Percentiles rank a stretch among this genome's conserved stretches.
Conservation (phyloP, 2,329 filamentous ascomycete genomes). For the Chaetomium sp. region DNA sequence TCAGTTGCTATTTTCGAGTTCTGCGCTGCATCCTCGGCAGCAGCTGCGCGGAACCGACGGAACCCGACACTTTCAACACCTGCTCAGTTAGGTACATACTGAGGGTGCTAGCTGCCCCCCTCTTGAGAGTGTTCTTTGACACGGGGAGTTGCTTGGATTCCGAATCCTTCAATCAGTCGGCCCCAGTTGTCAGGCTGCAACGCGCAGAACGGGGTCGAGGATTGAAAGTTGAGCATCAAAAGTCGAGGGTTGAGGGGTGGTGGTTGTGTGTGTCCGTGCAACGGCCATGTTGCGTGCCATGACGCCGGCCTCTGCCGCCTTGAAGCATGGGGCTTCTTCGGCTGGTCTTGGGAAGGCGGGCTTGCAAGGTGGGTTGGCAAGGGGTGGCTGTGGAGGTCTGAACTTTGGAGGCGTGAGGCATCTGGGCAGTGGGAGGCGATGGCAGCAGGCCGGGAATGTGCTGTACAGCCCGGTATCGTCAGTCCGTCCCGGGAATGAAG, state of each 20-base stretch:
- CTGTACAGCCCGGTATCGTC: not conserved
- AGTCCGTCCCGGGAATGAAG: not conserved
- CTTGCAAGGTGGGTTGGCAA: not conserved
- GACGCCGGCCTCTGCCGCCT: not conserved
- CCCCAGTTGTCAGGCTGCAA: not conserved
- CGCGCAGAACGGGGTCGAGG: not conserved
- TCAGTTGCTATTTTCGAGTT: not conserved
- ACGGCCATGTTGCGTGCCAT: not conserved
- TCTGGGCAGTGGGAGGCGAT: not conserved
- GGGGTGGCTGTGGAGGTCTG: not conserved
- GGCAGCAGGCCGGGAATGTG: slow-evolving; percentile 3
- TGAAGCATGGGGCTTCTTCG: slow-evolving; percentile 1
- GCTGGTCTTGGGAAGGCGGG: not conserved
- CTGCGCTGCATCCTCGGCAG: not conserved
- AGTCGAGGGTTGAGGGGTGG: not conserved
- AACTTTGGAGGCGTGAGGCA: slow-evolving; percentile 1
- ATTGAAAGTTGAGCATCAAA: not conserved
- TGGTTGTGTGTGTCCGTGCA: not conserved
- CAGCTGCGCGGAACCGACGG: not conserved
- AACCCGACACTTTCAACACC: not conserved
- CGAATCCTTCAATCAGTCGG: not conserved
- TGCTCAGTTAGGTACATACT: no score
- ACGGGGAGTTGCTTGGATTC: not conserved
- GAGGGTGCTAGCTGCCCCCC: not conserved
- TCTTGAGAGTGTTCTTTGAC: not conserved